A percentile compares a stretch with the other conserved stretches of the same genome.
Conservation (phyloP, 345 rosid species). For the Citrus medica region DNA sequence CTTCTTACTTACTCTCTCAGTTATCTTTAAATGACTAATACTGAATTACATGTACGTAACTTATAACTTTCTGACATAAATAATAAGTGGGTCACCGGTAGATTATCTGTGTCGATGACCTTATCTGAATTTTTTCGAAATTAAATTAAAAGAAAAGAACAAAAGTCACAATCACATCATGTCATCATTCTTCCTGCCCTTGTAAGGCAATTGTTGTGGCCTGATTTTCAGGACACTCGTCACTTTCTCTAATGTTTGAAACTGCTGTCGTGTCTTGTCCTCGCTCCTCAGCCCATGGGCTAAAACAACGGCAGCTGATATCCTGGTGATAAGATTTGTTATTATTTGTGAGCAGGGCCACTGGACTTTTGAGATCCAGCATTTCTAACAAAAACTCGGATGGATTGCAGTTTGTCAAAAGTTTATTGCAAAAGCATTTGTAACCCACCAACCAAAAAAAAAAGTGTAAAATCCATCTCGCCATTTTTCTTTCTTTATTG, state of each 20-base stretch:
- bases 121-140: no score
- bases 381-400: not conserved
- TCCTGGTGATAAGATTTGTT: not conserved
- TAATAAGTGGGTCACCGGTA: not conserved
- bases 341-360: not conserved
- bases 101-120: not conserved
- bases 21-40: no score
- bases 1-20: not conserved
- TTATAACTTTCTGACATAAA: no score
- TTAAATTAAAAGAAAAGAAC: not conserved
- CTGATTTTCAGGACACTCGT: not conserved
- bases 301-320: not conserved
- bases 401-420: not conserved
- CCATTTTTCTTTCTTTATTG: not conserved
- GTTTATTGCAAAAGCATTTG: not conserved
- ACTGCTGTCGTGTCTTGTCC: not conserved
- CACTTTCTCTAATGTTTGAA: not conserved
- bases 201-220: not conserved
- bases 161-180: not conserved
- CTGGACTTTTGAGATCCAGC: not conserved
- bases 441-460: not conserved
- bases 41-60: no score
- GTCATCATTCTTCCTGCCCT: no score
- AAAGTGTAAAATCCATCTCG: not conserved
- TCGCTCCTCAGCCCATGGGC: no score